Conservation (phyloP, 208 protist species). For the Trypanosoma lewisi region DNA sequence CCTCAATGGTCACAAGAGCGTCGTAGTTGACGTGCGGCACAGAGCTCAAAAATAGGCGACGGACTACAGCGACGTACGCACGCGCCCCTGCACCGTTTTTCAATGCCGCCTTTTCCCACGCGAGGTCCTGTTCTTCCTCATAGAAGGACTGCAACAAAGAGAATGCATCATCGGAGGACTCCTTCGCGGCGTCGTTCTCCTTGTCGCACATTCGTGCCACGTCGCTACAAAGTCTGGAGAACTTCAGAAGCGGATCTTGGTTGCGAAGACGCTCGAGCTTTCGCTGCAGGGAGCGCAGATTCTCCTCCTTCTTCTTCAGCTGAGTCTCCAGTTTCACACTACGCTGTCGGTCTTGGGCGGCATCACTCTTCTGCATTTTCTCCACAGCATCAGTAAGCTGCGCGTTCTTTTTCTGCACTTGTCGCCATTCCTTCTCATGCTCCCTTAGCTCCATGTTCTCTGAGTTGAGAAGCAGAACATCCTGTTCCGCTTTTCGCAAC, state of each 20-base stretch:
- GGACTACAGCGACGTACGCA: slow-evolving; percentile 56
- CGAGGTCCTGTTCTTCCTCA: slow-evolving; percentile 32
- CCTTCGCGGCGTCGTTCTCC: slow-evolving; percentile 24
- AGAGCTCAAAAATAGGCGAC: slow-evolving; percentile 40
- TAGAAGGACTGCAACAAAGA: slow-evolving; percentile 44
- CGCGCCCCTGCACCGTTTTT: slow-evolving; percentile 36
- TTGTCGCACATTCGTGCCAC: slow-evolving; percentile 50
- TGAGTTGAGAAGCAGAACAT: slow-evolving; percentile 82
- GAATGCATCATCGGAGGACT: slow-evolving; percentile 54
- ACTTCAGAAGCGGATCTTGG: slow-evolving; percentile 77
- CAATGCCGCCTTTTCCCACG: slow-evolving; percentile 47
- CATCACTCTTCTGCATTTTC: slow-evolving; percentile 28
- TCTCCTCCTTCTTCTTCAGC: slow-evolving; percentile 58
- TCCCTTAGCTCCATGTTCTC: slow-evolving; percentile 86
- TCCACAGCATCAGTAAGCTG: slow-evolving; percentile 28
- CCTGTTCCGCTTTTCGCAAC: slow-evolving; percentile 69
- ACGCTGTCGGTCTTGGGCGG: slow-evolving; percentile 28
- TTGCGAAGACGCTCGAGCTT: slow-evolving; percentile 78
- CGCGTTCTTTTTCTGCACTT: slow-evolving; percentile 43
- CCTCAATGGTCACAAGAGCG: slow-evolving; percentile 51
- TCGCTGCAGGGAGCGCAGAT: slow-evolving; percentile 71
- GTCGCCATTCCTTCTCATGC: slow-evolving; percentile 46
- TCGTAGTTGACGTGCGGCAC: slow-evolving; percentile 69
- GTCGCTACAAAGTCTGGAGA: slow-evolving; percentile 81
- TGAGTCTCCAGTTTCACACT: slow-evolving; percentile 43